Base-by-base conservation (phyloP, 2,329 filamentous ascomycete genomes). In the Sarocladium brachiariae region DNA sequence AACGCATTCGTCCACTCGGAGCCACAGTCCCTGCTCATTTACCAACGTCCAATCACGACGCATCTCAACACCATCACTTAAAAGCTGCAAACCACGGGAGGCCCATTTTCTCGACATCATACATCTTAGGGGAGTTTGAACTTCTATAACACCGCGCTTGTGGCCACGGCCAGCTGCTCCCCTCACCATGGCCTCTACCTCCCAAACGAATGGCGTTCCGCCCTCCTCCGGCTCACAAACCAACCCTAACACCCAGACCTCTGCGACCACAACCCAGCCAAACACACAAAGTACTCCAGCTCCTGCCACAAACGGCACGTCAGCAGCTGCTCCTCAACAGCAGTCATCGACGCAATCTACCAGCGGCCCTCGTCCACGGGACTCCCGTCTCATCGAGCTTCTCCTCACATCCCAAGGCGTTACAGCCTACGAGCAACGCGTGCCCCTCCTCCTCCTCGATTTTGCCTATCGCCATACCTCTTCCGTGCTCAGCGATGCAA, bases 401-500 rank as follows among this genome's bases (percentile, higher is more conserved):
- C 79, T 93, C 49, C 81, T 93, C 46, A 84, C 84, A 18, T 86
- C 85, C 7, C 84, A 90, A 60, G 87, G 87, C 61, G 87, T 92
- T 9, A 83, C 84, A 4, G 77, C 84, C 35, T 93, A 89, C 74
- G 87, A 92, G 65, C 81, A 86, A 65, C 87, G 88, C 60, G 87
- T 93, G 1, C 88, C 88, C 0, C 78, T 92, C 1, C 82, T 91
- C 52, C 82, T 93, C 46, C 83, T 93, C 64, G 88, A 93, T 71
- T 92, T 92, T 63, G 86, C 88, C 46, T 93, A 93, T 76, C 83
- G 88, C 33, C 87, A 90, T 74, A 88, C 85, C 9, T 82, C 81
- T 1, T 77, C 80, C 52, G 75, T 91, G 31, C 80, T 91, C 18
- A 81, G 73, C 57, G 86, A 90, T 69, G 84, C 82, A 6, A 69